These are phyloP conservation scores for Seiridium cupressi DNA, from an alignment of 2,329 filamentous ascomycete genomes.

Conservation along the genomic window DNA sequence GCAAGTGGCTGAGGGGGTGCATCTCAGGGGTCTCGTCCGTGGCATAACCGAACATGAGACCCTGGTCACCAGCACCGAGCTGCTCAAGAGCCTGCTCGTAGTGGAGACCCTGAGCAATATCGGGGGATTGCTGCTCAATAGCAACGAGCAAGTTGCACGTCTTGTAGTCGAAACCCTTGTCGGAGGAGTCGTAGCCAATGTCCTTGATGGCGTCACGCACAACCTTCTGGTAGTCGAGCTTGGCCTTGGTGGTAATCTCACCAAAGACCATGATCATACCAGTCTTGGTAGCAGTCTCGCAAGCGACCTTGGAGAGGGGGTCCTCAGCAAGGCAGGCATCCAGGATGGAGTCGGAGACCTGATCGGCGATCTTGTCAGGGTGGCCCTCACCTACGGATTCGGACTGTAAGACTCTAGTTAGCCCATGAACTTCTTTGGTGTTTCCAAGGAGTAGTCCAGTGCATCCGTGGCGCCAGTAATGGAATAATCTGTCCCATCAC, in stretches of 20 bases:
- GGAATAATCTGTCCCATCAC: too few species aligned
- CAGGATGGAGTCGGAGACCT: slow-evolving; percentile 97
- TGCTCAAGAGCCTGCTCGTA: slow-evolving; percentile 97
- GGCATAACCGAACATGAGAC: slow-evolving; percentile 99
- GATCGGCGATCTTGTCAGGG: slow-evolving; percentile 96
- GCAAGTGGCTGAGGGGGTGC: slow-evolving; percentile 87
- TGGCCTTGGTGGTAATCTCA: slow-evolving; percentile 97
- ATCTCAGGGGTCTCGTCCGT: slow-evolving; percentile 98
- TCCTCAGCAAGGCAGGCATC: slow-evolving; percentile 95
- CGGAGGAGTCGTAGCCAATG: slow-evolving; percentile 95
- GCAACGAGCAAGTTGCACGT: slow-evolving; percentile 97
- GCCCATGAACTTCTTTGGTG: not conserved
- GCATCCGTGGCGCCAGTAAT: too few species aligned
- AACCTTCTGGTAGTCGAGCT: slow-evolving; percentile 96
- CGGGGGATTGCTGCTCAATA: slow-evolving; percentile 98
- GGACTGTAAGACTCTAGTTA: slow-evolving; percentile 50
- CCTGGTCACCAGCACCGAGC: slow-evolving; percentile 98
- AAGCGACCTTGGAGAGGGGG: slow-evolving; percentile 97
- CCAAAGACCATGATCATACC: slow-evolving; percentile 99
- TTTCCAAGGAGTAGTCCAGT: too few species aligned
- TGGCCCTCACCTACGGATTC: slow-evolving; percentile 89
- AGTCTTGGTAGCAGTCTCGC: slow-evolving; percentile 99
- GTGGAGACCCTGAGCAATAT: slow-evolving; percentile 98
- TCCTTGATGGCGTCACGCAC: slow-evolving; percentile 95
- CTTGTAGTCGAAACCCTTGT: slow-evolving; percentile 99